A percentile compares a stretch with the other conserved stretches of the same genome.
Evolutionary conservation across 2,329 filamentous ascomycete species (phyloP).

Genomic region (Claviceps humidiphila): DNA sequence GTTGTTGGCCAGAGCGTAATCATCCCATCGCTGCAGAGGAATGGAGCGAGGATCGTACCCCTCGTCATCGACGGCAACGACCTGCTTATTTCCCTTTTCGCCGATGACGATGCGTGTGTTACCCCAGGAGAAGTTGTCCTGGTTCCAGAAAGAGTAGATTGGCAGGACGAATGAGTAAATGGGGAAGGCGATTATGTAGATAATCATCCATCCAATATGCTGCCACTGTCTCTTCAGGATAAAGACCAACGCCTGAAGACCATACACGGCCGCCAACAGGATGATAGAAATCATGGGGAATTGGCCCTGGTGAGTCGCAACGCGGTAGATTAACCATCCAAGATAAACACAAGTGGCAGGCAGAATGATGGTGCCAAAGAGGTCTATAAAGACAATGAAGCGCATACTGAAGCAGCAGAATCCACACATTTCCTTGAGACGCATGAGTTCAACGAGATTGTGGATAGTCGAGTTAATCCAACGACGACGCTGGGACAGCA

Average conservation of each 20-base stretch:
- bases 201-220: slow-evolving; percentile 98
- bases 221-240: slow-evolving; percentile 97
- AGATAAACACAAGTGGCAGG: slow-evolving; percentile 82
- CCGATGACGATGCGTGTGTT: slow-evolving; percentile 95
- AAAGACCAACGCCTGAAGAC: slow-evolving; percentile 91
- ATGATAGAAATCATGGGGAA: slow-evolving; percentile 80
- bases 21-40: slow-evolving; percentile 92
- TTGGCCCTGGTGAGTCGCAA: slow-evolving; percentile 55
- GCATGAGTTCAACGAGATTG: slow-evolving; percentile 83
- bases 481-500: slow-evolving; percentile 93
- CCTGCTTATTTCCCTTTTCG: slow-evolving; percentile 79
- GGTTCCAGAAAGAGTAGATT: slow-evolving; percentile 98
- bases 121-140: slow-evolving; percentile 98
- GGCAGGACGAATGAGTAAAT: slow-evolving; percentile 87
- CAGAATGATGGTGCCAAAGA: slow-evolving; percentile 82
- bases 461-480: slow-evolving; percentile 99
- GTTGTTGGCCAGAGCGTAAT: slow-evolving; percentile 77
- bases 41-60: slow-evolving; percentile 85
- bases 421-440: slow-evolving; percentile 85
- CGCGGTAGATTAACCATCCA: slow-evolving; percentile 71
- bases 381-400: slow-evolving; percentile 89
- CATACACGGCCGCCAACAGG: slow-evolving; percentile 85
- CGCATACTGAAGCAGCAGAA: slow-evolving; percentile 99
- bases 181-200: slow-evolving; percentile 90
- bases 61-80: slow-evolving; percentile 77